Conservation (phyloP, 2,329 filamentous ascomycete genomes). For the Verruconis gallopava region DNA sequence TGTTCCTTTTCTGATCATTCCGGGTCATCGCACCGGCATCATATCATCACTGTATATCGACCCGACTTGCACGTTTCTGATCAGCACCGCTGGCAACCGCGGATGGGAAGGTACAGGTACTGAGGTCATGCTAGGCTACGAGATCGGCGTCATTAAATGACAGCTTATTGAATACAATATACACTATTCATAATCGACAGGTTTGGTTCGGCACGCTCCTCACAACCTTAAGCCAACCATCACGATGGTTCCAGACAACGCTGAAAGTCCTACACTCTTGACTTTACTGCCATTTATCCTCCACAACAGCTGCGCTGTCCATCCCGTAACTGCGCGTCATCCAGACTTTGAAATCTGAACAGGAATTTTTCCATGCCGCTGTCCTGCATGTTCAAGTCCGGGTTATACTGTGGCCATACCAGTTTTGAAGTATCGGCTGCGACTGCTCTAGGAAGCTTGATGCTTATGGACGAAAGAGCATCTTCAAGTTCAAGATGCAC, state of each 20-base stretch:
- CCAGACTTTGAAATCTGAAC: too few relatives aligned
- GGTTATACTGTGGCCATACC: too few relatives aligned
- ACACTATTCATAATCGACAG: background rate
- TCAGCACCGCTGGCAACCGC: conserved; percentile 79
- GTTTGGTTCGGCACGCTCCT: background rate
- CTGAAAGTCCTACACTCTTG: background rate
- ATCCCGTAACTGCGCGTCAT: too few relatives aligned
- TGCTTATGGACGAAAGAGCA: background rate
- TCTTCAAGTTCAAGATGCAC: conserved; percentile 18
- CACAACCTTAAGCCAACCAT: too few relatives aligned
- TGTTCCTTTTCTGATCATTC: conserved; percentile 92
- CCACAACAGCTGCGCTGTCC: too few relatives aligned
- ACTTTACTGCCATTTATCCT: background rate
- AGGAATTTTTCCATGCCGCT: too few relatives aligned
- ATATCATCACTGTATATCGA: conserved; percentile 81
- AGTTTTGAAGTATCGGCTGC: too few relatives aligned
- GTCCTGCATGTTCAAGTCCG: too few relatives aligned
- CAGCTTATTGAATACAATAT: too few relatives aligned
- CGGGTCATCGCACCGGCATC: conserved; percentile 77
- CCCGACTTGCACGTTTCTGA: conserved; percentile 77
- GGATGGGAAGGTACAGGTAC: conserved; percentile 90
- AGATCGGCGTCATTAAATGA: conserved; percentile 45
- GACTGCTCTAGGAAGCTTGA: too few relatives aligned
- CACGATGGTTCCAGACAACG: background rate
- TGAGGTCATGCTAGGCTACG: conserved; percentile 87